Conservation (phyloP, 257 asterid genomes). For the Fraxinus excelsior region DNA sequence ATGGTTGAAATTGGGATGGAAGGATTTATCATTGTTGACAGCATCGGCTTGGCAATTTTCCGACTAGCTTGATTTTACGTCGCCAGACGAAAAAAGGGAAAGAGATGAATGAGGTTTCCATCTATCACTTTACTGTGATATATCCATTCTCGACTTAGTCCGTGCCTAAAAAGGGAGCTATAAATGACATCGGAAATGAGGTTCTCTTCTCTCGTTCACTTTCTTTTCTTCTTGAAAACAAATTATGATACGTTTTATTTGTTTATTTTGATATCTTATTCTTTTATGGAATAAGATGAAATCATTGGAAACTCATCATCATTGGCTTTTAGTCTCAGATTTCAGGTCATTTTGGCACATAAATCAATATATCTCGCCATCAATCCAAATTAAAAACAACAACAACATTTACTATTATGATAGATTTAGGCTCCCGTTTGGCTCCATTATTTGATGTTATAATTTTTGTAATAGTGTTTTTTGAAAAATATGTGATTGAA, state of each 20-base stretch:
- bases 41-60: conserved; percentile 93
- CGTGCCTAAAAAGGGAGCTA: background rate
- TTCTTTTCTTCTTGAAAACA: background rate
- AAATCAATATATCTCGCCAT: too few relatives aligned
- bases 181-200: background rate
- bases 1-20: conserved; percentile 53
- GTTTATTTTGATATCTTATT: background rate
- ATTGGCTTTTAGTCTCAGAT: background rate
- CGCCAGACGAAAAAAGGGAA: too few relatives aligned
- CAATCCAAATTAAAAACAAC: too few relatives aligned
- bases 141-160: background rate
- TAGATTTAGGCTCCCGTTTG: too few relatives aligned
- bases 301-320: background rate
- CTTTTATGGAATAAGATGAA: background rate
- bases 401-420: too few relatives aligned
- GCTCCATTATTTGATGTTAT: too few relatives aligned
- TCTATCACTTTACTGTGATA: too few relatives aligned
- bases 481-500: too few relatives aligned
- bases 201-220: background rate
- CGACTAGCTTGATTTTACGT: conserved; percentile 27
- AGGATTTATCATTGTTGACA: conserved; percentile 77
- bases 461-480: too few relatives aligned
- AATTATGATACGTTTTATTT: background rate
- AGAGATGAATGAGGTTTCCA: too few relatives aligned
- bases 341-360: too few relatives aligned